These are phyloP conservation scores for Metschnikowia cubensis DNA, from an alignment of 805 yeast species.

Conservation along the genomic window DNA sequence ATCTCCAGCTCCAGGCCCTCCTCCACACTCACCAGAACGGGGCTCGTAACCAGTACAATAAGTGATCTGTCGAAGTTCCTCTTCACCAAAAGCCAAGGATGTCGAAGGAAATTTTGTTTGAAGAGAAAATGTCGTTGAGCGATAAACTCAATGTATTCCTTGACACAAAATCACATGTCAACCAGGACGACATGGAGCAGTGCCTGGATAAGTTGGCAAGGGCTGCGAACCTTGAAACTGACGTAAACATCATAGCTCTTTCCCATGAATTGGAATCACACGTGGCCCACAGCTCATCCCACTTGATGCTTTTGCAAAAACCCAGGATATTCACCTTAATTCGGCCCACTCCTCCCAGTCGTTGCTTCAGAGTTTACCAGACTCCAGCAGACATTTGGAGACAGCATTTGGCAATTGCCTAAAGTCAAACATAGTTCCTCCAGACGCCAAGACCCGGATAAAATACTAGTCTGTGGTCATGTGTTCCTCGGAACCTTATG, in stretches of 20 bases:
- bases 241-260: constrained; percentile 33
- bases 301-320: constrained; percentile 26
- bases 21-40: constrained; percentile 20
- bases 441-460: too few relatives aligned
- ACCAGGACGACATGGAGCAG: constrained; percentile 29
- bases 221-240: constrained; percentile 25
- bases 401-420: constrained; percentile 6
- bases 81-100: neutral
- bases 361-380: constrained; percentile 24
- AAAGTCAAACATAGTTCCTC: too few relatives aligned
- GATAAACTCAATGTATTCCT: constrained; percentile 45
- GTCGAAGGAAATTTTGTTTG: too few relatives aligned
- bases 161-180: constrained; percentile 14
- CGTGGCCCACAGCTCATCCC: constrained; percentile 22
- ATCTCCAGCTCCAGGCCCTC: constrained; percentile 16
- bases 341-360: constrained; percentile 37
- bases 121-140: constrained; percentile 31
- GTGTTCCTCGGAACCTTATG: too few relatives aligned
- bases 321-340: constrained; percentile 21
- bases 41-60: constrained; percentile 6
- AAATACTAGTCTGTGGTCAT: too few relatives aligned
- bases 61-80: neutral
- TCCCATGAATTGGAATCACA: constrained; percentile 24
- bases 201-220: constrained; percentile 31
- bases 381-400: constrained; percentile 16